phyloP scores from a whole-genome alignment of 2,329 filamentous ascomycete species.

The Talaromyces atroroseus region DNA sequence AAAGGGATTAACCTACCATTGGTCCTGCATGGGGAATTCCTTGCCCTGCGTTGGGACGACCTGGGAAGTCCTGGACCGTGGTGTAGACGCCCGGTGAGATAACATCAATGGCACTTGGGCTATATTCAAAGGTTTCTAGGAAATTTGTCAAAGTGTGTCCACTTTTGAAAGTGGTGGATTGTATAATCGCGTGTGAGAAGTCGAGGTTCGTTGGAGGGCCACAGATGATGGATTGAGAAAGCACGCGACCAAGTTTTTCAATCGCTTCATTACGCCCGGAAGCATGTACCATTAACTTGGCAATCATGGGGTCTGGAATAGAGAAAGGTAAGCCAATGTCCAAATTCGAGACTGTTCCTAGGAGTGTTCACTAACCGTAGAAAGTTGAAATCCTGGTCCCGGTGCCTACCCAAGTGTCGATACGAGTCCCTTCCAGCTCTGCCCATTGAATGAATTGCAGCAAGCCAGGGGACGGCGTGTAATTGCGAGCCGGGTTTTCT shows the following conservation, averaged over 20 bases:
- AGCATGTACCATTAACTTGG: conserved; percentile 54
- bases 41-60: conserved; percentile 51
- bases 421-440: conserved; percentile 43
- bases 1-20: conserved; percentile 31
- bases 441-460: conserved; percentile 55
- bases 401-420: conserved; percentile 60
- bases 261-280: conserved; percentile 39
- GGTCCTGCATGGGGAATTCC: conserved; percentile 57
- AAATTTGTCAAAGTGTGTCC: conserved; percentile 56
- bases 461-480: conserved; percentile 54
- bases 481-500: conserved; percentile 55
- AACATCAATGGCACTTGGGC: conserved; percentile 51
- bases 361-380: conserved; percentile 41
- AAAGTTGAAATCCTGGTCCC: conserved; percentile 54
- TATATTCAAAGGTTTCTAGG: conserved; percentile 47
- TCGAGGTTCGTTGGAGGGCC: conserved; percentile 55
- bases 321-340: background rate
- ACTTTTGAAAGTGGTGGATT: conserved; percentile 39
- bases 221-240: conserved; percentile 44
- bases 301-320: conserved; percentile 50
- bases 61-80: conserved; percentile 55
- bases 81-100: conserved; percentile 54
- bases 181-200: conserved; percentile 49
- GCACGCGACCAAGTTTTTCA: conserved; percentile 38
- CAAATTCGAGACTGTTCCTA: background rate